A percentile compares a stretch with the other conserved stretches of the same genome.
Evolutionary conservation across 2,329 filamentous ascomycete genomes (phyloP).

Genomic region (Calonectria pseudoturangicola): DNA sequence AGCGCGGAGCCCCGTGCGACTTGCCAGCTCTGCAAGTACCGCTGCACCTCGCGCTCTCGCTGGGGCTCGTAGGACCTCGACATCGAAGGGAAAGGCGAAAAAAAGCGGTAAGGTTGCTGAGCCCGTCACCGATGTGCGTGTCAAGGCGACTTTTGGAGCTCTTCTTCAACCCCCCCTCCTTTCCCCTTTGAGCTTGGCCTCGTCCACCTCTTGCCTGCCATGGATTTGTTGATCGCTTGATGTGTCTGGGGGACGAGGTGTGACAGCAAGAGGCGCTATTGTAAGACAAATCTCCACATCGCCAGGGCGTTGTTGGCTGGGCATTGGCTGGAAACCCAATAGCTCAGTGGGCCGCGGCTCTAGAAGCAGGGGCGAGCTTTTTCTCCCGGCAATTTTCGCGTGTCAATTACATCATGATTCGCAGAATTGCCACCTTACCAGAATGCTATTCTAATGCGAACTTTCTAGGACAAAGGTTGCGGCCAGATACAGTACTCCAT

Average conservation of each 20-base stretch:
- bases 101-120: constrained; percentile 17
- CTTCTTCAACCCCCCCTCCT: constrained; percentile 14
- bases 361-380: constrained; percentile 1
- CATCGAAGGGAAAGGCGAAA: constrained; percentile 42
- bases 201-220: constrained; percentile 22
- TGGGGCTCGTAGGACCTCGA: constrained; percentile 54
- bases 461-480: too few species aligned
- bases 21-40: constrained; percentile 58
- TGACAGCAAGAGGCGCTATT: not conserved
- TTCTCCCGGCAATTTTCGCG: constrained; percentile 14
- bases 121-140: not conserved
- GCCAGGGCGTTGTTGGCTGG: not conserved
- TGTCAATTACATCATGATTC: constrained; percentile 22
- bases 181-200: constrained; percentile 9
- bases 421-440: not conserved
- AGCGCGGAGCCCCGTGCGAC: constrained; percentile 57
- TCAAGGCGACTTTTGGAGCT: not conserved
- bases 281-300: constrained; percentile 11
- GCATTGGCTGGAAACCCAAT: not conserved
- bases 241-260: not conserved
- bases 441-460: not conserved
- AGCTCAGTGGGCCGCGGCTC: constrained; percentile 14
- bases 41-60: constrained; percentile 58
- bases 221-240: constrained; percentile 3
- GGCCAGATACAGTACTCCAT: not conserved